Conservation (phyloP, 163 green algal species). For the Scenedesmus sp. region DNA sequence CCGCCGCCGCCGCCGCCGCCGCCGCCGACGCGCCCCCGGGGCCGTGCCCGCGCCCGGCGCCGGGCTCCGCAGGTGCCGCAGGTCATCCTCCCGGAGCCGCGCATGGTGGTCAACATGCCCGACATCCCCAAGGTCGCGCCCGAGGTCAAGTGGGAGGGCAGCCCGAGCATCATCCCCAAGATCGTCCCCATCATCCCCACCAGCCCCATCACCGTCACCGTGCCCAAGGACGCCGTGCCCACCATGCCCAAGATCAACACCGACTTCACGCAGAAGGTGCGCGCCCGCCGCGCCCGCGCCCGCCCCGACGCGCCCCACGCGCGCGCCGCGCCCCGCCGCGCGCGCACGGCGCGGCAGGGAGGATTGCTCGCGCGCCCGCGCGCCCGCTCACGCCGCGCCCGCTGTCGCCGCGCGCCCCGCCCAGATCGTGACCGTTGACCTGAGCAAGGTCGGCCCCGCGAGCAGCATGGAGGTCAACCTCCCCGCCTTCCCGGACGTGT, state of each 20-base stretch:
- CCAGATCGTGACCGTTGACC: slow-evolving; percentile 2
- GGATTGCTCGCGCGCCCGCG: too few species aligned
- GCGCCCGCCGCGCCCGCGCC: too few species aligned
- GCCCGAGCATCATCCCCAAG: slow-evolving; percentile 21
- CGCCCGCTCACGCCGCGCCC: too few species aligned
- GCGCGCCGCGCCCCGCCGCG: too few species aligned
- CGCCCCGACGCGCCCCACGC: too few species aligned
- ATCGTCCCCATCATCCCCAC: slow-evolving; percentile 34
- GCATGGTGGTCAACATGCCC: slow-evolving; percentile 22
- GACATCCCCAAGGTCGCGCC: slow-evolving; percentile 11
- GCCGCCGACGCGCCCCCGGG: too few species aligned
- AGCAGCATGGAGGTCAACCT: slow-evolving; percentile 38
- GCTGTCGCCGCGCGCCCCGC: not conserved
- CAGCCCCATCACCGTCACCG: slow-evolving; percentile 6
- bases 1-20: too few species aligned
- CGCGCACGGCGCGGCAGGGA: too few species aligned
- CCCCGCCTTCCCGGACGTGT: slow-evolving; percentile 13
- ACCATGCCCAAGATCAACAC: slow-evolving; percentile 11
- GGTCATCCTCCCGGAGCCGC: slow-evolving; percentile 38
- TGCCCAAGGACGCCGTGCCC: slow-evolving; percentile 17
- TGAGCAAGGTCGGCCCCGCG: slow-evolving; percentile 8
- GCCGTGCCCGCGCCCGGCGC: too few species aligned
- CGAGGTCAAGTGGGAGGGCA: slow-evolving; percentile 30
- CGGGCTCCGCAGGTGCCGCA: slow-evolving; percentile 1
- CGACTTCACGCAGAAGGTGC: slow-evolving; percentile 1